A percentile compares a stretch with the other conserved stretches of the same genome.
These are phyloP conservation scores for Comarum palustre DNA, from an alignment of 306 rosid species.

Conservation along the genomic window DNA sequence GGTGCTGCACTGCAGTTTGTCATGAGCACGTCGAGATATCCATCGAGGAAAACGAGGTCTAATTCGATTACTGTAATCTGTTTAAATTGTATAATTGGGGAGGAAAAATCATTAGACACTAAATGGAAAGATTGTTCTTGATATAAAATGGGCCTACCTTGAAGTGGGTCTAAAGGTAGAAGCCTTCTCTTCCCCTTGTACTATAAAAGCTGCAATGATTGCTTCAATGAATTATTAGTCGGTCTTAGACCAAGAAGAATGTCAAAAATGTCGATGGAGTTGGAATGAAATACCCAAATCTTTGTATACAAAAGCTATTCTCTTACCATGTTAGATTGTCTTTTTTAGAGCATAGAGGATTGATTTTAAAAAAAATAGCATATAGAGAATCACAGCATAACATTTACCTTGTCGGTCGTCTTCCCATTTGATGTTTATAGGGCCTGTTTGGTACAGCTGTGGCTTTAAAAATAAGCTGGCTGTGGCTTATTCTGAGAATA, in stretches of 20 bases:
- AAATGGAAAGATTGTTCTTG: constrained; percentile 32
- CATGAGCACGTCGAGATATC: constrained; percentile 31
- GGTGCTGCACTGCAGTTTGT: constrained; percentile 34
- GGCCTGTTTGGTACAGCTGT: no score
- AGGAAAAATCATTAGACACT: constrained; percentile 27
- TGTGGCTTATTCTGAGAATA: no score
- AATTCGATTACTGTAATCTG: constrained; percentile 37
- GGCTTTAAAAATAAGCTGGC: no score
- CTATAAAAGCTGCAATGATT: constrained; percentile 36
- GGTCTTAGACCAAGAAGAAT: constrained; percentile 29
- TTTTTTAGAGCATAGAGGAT: background rate
- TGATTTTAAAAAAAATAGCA: no score
- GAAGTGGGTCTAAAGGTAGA: constrained; percentile 28
- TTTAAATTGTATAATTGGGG: constrained; percentile 42
- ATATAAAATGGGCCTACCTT: constrained; percentile 30
- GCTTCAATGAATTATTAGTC: constrained; percentile 28
- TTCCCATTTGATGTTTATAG: background rate
- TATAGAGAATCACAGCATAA: background rate
- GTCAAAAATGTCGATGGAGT: background rate
- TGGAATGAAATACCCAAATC: background rate
- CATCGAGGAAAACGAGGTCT: constrained; percentile 33
- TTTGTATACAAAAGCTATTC: background rate
- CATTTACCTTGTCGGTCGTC: background rate
- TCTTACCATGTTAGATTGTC: background rate
- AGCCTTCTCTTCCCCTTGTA: constrained; percentile 39